Percentiles rank a stretch among this genome's conserved stretches.
These are phyloP conservation scores for Populus alba DNA, from an alignment of 345 rosid genomes.

Conservation along the genomic window DNA sequence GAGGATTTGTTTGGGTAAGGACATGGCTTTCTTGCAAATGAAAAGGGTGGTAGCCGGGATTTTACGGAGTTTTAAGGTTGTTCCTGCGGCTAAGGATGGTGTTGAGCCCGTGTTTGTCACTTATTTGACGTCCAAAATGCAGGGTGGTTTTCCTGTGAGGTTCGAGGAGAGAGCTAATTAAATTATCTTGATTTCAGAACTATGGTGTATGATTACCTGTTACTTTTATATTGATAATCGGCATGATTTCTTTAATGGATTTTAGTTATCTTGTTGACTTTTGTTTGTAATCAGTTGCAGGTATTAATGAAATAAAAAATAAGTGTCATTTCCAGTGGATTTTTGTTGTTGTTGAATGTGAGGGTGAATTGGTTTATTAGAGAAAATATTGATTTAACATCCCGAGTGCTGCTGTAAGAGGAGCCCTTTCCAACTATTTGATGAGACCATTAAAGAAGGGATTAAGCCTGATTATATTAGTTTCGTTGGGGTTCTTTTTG, in stretches of 20 bases:
- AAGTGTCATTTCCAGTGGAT: no score
- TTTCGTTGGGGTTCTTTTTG: conserved; percentile 76
- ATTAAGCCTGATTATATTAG: conserved; percentile 70
- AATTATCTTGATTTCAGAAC: background rate
- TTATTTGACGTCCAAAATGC: conserved; percentile 51
- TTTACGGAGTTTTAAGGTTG: conserved; percentile 41
- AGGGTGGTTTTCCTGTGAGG: conserved; percentile 54
- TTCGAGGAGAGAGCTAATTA: conserved; percentile 34
- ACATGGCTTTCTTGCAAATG: conserved; percentile 35
- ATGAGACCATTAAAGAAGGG: conserved; percentile 30
- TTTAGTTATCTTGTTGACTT: background rate
- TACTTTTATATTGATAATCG: no score
- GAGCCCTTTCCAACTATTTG: no score
- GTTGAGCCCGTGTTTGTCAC: conserved; percentile 39
- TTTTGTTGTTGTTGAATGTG: no score
- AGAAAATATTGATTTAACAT: no score
- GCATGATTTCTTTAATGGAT: background rate
- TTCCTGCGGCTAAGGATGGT: conserved; percentile 39
- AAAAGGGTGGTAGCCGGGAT: conserved; percentile 35
- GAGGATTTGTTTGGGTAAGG: conserved; percentile 30
- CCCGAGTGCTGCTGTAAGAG: no score
- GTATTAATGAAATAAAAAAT: no score
- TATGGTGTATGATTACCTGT: background rate
- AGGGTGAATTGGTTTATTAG: no score
- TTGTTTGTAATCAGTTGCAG: no score